These are phyloP conservation scores for Fonsecaea multimorphosa DNA, from an alignment of 2,329 filamentous ascomycete genomes.

Conservation along the genomic window DNA sequence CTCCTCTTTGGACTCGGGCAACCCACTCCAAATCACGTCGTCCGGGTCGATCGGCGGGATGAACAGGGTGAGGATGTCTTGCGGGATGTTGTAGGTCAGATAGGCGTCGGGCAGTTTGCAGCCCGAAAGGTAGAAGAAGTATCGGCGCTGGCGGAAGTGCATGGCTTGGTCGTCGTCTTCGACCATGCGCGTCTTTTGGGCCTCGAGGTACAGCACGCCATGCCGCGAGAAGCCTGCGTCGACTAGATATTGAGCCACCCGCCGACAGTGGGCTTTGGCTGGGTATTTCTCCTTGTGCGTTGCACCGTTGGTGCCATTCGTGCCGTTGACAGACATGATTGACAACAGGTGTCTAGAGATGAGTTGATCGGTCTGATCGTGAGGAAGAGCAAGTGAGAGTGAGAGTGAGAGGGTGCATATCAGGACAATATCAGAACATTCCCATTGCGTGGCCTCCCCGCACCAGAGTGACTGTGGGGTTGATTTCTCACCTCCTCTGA, in stretches of 20 bases:
- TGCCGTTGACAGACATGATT: slow-evolving; percentile 35
- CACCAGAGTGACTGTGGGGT: neutral
- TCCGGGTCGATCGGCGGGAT: slow-evolving; percentile 88
- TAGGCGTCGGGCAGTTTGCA: slow-evolving; percentile 80
- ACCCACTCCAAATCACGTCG: slow-evolving; percentile 88
- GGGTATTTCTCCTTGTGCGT: slow-evolving; percentile 68
- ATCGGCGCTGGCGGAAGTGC: slow-evolving; percentile 85
- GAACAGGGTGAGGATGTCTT: slow-evolving; percentile 79
- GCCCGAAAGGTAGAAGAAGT: slow-evolving; percentile 94
- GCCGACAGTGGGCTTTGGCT: slow-evolving; percentile 82
- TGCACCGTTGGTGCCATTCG: too few species aligned
- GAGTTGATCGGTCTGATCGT: neutral
- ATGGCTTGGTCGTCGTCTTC: slow-evolving; percentile 88
- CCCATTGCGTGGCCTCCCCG: neutral
- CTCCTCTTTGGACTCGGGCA: slow-evolving; percentile 78
- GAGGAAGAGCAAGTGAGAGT: neutral
- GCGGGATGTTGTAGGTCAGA: slow-evolving; percentile 78
- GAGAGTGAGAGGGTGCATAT: too few species aligned
- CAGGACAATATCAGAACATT: neutral
- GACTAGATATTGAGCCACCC: slow-evolving; percentile 79
- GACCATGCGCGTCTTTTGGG: slow-evolving; percentile 76
- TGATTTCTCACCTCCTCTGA: neutral
- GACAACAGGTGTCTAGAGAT: neutral
- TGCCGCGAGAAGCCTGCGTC: slow-evolving; percentile 66
- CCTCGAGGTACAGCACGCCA: slow-evolving; percentile 87